Evolutionary conservation across 2,329 filamentous ascomycete species (phyloP).

Genomic region (Talaromyces sp.): DNA sequence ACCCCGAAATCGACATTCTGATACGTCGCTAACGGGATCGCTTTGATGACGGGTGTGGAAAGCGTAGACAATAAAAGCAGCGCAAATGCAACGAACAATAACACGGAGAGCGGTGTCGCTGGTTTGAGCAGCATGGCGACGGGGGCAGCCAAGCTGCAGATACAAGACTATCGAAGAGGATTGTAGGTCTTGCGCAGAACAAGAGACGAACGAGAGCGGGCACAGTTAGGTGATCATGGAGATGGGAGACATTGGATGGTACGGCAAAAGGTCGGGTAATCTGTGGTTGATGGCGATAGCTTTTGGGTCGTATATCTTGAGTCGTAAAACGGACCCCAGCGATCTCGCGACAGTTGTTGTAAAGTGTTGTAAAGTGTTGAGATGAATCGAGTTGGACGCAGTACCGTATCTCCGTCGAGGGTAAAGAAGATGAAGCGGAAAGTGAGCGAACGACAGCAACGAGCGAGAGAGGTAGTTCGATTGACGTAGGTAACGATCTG

Average conservation of each 20-base stretch:
- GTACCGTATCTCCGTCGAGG: background rate
- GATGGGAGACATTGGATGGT: slow-evolving; percentile 13
- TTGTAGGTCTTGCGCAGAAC: background rate
- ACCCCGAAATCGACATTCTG: slow-evolving; percentile 81
- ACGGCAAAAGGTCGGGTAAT: background rate
- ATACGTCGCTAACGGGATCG: slow-evolving; percentile 78
- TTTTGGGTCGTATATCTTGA: background rate
- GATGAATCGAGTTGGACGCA: background rate
- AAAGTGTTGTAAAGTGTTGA: background rate
- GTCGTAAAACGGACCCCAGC: too few species aligned
- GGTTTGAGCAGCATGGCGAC: slow-evolving; percentile 74
- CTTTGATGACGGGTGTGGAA: slow-evolving; percentile 85
- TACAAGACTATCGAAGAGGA: background rate
- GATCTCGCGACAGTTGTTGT: background rate
- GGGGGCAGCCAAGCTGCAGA: slow-evolving; percentile 23
- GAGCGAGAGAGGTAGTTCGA: background rate
- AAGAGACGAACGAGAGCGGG: background rate
- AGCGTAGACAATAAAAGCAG: slow-evolving; percentile 82
- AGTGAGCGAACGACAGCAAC: background rate
- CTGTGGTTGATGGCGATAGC: background rate
- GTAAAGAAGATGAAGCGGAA: background rate
- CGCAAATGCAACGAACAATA: slow-evolving; percentile 82
- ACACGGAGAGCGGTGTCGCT: slow-evolving; percentile 82
- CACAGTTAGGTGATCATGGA: slow-evolving; percentile 15
- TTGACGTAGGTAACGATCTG: background rate